A percentile compares a stretch with the other conserved stretches of the same genome.
Conservation (phyloP, 1,284 basidiomycete genomes). For the Phellopilus nigrolimitatus region DNA sequence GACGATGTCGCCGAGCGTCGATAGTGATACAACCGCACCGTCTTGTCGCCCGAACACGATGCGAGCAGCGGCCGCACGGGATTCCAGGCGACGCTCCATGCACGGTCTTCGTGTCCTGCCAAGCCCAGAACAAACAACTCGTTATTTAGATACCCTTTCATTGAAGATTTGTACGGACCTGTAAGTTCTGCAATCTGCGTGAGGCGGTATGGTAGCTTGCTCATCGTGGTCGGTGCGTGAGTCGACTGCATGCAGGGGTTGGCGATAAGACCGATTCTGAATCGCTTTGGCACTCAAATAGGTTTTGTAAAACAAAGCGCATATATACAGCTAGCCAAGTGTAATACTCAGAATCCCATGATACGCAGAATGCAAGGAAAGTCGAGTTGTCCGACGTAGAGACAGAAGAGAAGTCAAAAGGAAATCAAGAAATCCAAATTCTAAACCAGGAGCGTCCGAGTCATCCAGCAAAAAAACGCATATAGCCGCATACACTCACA, state of each 20-base stretch:
- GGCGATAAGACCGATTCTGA: too few species aligned
- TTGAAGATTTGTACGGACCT: conserved; percentile 12
- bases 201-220: too few species aligned
- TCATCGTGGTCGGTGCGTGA: too few species aligned
- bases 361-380: too few species aligned
- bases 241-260: too few species aligned
- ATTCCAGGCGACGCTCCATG: conserved; percentile 93
- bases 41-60: conserved; percentile 92
- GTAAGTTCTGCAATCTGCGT: conserved; percentile 19
- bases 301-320: background rate
- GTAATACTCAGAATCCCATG: too few species aligned
- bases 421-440: too few species aligned
- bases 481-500: background rate
- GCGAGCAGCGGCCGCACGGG: conserved; percentile 79
- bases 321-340: too few species aligned
- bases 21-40: conserved; percentile 83
- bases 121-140: background rate
- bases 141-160: background rate
- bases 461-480: too few species aligned
- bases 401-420: too few species aligned
- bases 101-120: conserved; percentile 78
- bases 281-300: too few species aligned
- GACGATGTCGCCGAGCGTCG: conserved; percentile 28
- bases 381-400: background rate
- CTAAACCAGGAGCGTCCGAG: too few species aligned